Conservation (phyloP, 2,329 filamentous ascomycete genomes). For the Magnaporthiopsis rhizophila region DNA sequence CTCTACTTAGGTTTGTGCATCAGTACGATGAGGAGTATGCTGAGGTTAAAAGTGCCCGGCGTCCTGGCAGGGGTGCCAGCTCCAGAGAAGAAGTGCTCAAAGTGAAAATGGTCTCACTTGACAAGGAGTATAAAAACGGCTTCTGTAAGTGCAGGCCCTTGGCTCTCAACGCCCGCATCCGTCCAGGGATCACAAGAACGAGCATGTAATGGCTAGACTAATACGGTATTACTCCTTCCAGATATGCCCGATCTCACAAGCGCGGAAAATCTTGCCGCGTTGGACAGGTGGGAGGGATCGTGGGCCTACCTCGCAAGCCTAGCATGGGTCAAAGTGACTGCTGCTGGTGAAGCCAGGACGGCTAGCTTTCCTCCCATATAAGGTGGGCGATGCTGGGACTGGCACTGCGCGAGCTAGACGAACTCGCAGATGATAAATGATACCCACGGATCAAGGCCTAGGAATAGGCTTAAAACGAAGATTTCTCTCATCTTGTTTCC, state of each 20-base stretch:
- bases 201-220: neutral
- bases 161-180: neutral
- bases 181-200: too few species aligned
- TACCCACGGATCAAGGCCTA: neutral
- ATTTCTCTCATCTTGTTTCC: neutral
- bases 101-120: conserved; percentile 60
- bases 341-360: conserved; percentile 54
- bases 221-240: conserved; percentile 19
- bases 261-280: conserved; percentile 52
- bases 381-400: neutral
- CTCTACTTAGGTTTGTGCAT: conserved; percentile 46
- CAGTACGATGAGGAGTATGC: conserved; percentile 66
- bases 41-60: conserved; percentile 57
- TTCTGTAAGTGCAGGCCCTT: conserved; percentile 52
- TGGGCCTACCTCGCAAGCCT: conserved; percentile 75
- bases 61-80: conserved; percentile 71
- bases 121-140: conserved; percentile 74
- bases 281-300: conserved; percentile 72
- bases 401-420: neutral
- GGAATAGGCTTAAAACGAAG: neutral
- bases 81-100: conserved; percentile 70
- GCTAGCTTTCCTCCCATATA: conserved; percentile 67
- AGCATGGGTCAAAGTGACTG: conserved; percentile 67
- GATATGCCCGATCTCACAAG: conserved; percentile 69
- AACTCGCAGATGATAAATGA: neutral